These are phyloP conservation scores for Populus tomentosa DNA, from an alignment of 441 rosid species.

Conservation along the genomic window DNA sequence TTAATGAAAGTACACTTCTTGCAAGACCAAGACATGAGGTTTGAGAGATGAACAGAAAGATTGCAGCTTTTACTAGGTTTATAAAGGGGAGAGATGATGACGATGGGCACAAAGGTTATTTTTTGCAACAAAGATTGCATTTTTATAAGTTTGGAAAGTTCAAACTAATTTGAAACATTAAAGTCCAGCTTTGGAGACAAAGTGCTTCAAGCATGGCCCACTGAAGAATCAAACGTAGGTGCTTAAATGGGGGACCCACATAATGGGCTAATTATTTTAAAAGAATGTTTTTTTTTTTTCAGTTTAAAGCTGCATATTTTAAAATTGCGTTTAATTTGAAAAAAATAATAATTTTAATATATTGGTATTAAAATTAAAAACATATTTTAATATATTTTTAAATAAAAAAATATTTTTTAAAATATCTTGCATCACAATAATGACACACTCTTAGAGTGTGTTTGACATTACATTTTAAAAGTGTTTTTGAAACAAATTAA, in stretches of 20 bases:
- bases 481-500: no score
- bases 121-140: background rate
- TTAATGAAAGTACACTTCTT: slow-evolving; percentile 83
- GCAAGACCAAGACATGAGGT: slow-evolving; percentile 59
- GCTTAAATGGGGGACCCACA: background rate
- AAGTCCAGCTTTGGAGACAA: background rate
- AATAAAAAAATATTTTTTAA: no score
- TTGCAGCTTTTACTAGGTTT: background rate
- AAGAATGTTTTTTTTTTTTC: no score
- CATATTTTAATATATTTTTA: no score
- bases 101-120: background rate
- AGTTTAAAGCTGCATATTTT: no score
- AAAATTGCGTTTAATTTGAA: no score
- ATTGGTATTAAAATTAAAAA: no score
- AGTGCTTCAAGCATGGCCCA: background rate
- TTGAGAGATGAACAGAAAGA: background rate
- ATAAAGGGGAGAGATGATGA: background rate
- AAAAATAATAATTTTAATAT: no score
- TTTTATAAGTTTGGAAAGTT: background rate
- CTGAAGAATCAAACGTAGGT: background rate
- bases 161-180: background rate
- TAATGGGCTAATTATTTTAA: no score
- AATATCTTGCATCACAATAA: no score
- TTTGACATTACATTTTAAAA: no score
- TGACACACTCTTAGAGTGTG: no score